Evolutionary conservation across 2,329 filamentous ascomycete genomes (phyloP), one percentile per base, ranked within the genome.

Genomic region (Furcasterigmium sp.): DNA sequence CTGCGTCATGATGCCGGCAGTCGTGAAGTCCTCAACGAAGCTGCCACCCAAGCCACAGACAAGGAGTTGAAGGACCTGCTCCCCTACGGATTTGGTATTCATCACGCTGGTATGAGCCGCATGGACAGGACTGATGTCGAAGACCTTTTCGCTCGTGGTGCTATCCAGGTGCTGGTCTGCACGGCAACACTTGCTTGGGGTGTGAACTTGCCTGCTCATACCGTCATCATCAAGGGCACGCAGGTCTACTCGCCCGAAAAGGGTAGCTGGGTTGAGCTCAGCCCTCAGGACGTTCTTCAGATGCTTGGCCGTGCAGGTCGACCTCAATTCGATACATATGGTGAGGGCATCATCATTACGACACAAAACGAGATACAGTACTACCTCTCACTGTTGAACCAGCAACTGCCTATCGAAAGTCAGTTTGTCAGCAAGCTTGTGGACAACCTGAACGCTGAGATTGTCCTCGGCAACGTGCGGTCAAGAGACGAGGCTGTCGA

Each of bases 171-270:
- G 2, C 81, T 98, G 40, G 91, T 97, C 28, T 97, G 90, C 66
- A 98, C 93, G 30, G 91, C 94, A 30, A 98, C 93, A n/a, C 74
- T 98, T 42, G 93, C 93, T 19, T 98, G 93, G 93, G 93, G 93
- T 80, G 93, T 98, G 60, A 98, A 98, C 65, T 70, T 98, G 59
- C 93, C 93, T 5, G 93, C 93, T 3, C 93, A 98, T 59, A 97
- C 93, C 1, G 93, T 98, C 57, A 91, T 98, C 59, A 98, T 98
- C 72, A 98, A 98, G 68, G 93, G 93, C 43, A 98, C 93, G 1
- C 90, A 95, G 59, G 85, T 98, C 17, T 98, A 98, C 68, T 97
- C 93, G 0, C 93, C 93, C 0, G 93, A 98, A 62, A 97, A 96
- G 70, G 93, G 93, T 70, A 93, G 87, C 63, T 98, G 93, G 91